A percentile compares a stretch with the other conserved stretches of the same genome.
Conservation (phyloP, 108 stramenopile species). For the Aurantiochytrium sp. region DNA sequence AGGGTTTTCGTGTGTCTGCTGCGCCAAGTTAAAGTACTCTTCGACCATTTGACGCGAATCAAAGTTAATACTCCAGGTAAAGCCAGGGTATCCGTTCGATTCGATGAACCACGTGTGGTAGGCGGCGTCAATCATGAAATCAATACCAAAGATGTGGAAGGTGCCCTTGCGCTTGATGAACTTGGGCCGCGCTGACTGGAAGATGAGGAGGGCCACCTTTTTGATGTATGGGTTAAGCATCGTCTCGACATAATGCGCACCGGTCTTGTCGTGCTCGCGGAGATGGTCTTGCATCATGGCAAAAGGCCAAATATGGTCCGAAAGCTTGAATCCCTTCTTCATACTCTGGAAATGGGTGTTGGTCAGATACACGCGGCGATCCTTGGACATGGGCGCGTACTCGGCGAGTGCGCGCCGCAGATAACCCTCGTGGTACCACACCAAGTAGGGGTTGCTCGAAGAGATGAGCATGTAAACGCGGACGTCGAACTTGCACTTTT, state of each 20-base stretch:
- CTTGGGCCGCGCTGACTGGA: neutral
- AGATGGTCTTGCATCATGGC: constrained; percentile 18
- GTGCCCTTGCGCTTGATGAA: constrained; percentile 16
- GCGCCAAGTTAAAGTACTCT: constrained; percentile 15
- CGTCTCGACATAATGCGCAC: constrained; percentile 10
- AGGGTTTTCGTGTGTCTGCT: constrained; percentile 11
- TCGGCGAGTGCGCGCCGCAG: constrained; percentile 3
- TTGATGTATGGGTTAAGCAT: constrained; percentile 19
- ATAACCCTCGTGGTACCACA: constrained; percentile 9
- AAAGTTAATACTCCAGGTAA: constrained; percentile 1
- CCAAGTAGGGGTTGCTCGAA: neutral
- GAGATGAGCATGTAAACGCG: constrained; percentile 11
- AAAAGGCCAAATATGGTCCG: constrained; percentile 13
- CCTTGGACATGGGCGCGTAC: neutral
- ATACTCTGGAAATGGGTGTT: constrained; percentile 19
- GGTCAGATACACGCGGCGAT: constrained; percentile 12
- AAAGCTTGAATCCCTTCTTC: constrained; percentile 20
- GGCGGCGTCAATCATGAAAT: constrained; percentile 14
- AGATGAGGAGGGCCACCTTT: neutral
- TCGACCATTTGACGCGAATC: constrained; percentile 14
- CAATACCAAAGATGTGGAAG: constrained; percentile 18
- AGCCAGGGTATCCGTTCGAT: constrained; percentile 8
- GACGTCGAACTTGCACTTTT: constrained; percentile 16
- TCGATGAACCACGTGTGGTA: constrained; percentile 18
- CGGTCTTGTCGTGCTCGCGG: constrained; percentile 13